phyloP scores from a whole-genome alignment of 2,329 filamentous ascomycete genomes.

The Colletotrichum orchidophilum region DNA sequence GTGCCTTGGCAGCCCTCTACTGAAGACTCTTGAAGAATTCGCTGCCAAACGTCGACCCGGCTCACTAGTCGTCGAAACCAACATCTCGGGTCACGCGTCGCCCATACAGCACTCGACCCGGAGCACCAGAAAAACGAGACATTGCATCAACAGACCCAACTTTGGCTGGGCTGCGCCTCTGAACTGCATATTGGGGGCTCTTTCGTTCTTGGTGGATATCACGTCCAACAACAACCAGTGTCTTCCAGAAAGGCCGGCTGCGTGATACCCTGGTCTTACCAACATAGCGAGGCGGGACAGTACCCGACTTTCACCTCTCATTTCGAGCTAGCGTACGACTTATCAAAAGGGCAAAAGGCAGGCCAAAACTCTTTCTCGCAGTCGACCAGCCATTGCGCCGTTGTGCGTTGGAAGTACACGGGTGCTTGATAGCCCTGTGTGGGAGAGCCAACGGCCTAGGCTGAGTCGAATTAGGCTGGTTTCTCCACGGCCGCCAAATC shows the following conservation, averaged over 20 bases:
- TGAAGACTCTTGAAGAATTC: neutral
- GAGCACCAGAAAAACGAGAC: constrained; percentile 10
- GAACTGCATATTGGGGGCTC: constrained; percentile 12
- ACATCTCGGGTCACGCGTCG: constrained; percentile 13
- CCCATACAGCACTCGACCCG: neutral
- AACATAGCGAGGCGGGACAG: constrained; percentile 6
- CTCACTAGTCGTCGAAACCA: constrained; percentile 3
- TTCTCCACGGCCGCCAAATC: constrained; percentile 32
- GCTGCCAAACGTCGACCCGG: neutral
- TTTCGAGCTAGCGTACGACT: constrained; percentile 22
- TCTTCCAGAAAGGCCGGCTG: constrained; percentile 31
- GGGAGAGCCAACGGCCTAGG: constrained; percentile 16
- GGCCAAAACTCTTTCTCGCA: neutral
- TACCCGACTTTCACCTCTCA: constrained; percentile 15
- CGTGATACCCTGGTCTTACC: constrained; percentile 17
- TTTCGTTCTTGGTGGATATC: constrained; percentile 12
- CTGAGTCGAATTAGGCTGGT: constrained; percentile 22
- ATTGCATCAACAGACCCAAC: constrained; percentile 23
- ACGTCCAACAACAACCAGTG: constrained; percentile 22
- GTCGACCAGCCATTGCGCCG: neutral
- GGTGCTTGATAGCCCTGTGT: neutral
- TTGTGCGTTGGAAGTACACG: constrained; percentile 17
- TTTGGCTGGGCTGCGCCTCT: neutral
- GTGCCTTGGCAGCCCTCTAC: neutral
- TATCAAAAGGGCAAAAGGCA: neutral